phyloP scores from a whole-genome alignment of 371 early-diverging fungal genomes.

The Scutellospora calospora region DNA sequence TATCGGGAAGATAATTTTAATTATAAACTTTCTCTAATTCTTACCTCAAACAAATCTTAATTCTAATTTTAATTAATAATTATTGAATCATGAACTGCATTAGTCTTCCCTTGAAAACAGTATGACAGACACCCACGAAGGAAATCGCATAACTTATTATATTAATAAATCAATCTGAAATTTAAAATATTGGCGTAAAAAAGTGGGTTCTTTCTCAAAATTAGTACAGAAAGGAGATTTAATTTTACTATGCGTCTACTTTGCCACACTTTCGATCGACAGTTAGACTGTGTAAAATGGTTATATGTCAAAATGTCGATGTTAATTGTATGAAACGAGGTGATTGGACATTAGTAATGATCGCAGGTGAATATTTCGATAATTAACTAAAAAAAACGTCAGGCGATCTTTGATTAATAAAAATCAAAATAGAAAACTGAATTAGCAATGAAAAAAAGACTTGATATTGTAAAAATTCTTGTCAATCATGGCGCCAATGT shows the following conservation, averaged over 20 bases:
- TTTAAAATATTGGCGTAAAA: neutral
- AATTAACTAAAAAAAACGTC: neutral
- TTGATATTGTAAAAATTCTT: slow-evolving; percentile 52
- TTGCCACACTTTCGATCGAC: slow-evolving; percentile 47
- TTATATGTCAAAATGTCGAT: slow-evolving; percentile 52
- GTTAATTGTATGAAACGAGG: slow-evolving; percentile 63
- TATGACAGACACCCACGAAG: no score
- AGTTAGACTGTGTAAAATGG: slow-evolving; percentile 51
- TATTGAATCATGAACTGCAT: no score
- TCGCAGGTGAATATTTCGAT: slow-evolving; percentile 51
- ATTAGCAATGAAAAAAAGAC: slow-evolving; percentile 57
- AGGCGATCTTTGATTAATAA: neutral
- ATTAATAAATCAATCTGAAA: no score
- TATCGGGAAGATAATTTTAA: no score
- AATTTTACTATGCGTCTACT: neutral
- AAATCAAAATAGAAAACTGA: neutral
- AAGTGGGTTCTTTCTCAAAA: neutral
- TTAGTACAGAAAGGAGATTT: neutral
- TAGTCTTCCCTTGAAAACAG: no score
- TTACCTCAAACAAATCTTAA: no score
- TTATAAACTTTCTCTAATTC: no score
- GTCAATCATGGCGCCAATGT: slow-evolving; percentile 53
- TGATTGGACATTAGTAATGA: slow-evolving; percentile 66
- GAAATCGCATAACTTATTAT: no score
- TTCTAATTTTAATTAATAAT: no score